Conservation (phyloP, 768 basidiomycete species). For the Leucocoprinus sp. region DNA sequence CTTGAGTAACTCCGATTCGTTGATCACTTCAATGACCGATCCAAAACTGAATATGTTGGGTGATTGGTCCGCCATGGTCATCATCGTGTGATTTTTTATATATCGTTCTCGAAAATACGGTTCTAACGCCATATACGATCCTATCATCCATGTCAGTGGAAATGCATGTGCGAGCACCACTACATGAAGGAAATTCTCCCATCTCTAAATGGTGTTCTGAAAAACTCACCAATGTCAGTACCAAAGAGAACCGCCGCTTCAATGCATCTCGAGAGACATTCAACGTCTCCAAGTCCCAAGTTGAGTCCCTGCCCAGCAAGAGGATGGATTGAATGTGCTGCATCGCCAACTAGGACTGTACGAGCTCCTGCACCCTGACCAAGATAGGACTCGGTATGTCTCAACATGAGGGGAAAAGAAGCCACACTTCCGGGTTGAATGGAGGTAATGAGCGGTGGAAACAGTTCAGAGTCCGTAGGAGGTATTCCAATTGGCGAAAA, state of each 20-base stretch:
- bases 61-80: slow-evolving; percentile 82
- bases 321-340: slow-evolving; percentile 92
- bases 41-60: slow-evolving; percentile 91
- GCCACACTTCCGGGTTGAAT: slow-evolving; percentile 72
- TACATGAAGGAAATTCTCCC: neutral
- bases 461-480: slow-evolving; percentile 45
- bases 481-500: slow-evolving; percentile 42
- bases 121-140: slow-evolving; percentile 64
- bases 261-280: slow-evolving; percentile 61
- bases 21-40: slow-evolving; percentile 83
- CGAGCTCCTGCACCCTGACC: slow-evolving; percentile 60
- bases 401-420: slow-evolving; percentile 84
- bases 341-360: slow-evolving; percentile 90
- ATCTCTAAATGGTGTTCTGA: neutral
- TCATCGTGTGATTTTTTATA: slow-evolving; percentile 75
- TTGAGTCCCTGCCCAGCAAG: slow-evolving; percentile 96
- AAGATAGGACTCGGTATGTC: slow-evolving; percentile 80
- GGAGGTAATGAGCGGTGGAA: slow-evolving; percentile 69
- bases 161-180: neutral
- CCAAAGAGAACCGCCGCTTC: slow-evolving; percentile 49
- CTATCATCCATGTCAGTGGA: slow-evolving; percentile 25
- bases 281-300: slow-evolving; percentile 83
- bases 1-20: slow-evolving; percentile 82
- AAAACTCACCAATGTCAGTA: slow-evolving; percentile 69
- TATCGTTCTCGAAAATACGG: slow-evolving; percentile 81